Conservation (phyloP, 768 basidiomycete genomes). For the Tricholoma sp. region DNA sequence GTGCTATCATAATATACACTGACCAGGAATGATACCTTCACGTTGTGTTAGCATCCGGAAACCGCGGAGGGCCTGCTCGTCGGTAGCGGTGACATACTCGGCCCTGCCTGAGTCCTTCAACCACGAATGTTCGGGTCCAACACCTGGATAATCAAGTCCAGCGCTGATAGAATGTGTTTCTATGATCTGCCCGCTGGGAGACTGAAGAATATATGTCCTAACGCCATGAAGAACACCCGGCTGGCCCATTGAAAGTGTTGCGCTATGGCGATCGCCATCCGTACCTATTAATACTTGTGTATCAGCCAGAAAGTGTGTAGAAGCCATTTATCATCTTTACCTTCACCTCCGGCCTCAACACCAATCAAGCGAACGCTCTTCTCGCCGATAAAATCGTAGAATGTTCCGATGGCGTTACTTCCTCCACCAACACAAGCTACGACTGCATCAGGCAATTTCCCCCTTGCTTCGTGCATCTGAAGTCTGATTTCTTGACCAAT, state of each 20-base stretch:
- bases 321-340: conserved; percentile 30
- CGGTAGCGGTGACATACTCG: conserved; percentile 90
- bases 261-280: conserved; percentile 84
- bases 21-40: conserved; percentile 96
- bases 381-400: conserved; percentile 94
- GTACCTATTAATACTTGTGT: conserved; percentile 45
- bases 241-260: conserved; percentile 85
- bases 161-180: conserved; percentile 98
- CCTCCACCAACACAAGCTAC: conserved; percentile 98
- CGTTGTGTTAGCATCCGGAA: conserved; percentile 89
- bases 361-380: conserved; percentile 83
- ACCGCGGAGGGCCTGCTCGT: conserved; percentile 89
- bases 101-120: conserved; percentile 92
- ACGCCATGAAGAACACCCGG: conserved; percentile 97
- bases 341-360: conserved; percentile 98
- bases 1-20: conserved; percentile 13
- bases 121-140: conserved; percentile 98
- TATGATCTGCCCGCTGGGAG: conserved; percentile 83
- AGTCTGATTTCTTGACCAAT: conserved; percentile 93
- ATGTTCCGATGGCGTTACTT: conserved; percentile 95
- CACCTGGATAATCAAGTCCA: conserved; percentile 93
- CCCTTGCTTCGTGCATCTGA: conserved; percentile 65
- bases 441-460: conserved; percentile 90
- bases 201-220: conserved; percentile 91
- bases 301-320: background rate